Evolutionary conservation across 495 filamentous ascomycete species (phyloP).

Genomic region (Neurospora intermedia): DNA sequence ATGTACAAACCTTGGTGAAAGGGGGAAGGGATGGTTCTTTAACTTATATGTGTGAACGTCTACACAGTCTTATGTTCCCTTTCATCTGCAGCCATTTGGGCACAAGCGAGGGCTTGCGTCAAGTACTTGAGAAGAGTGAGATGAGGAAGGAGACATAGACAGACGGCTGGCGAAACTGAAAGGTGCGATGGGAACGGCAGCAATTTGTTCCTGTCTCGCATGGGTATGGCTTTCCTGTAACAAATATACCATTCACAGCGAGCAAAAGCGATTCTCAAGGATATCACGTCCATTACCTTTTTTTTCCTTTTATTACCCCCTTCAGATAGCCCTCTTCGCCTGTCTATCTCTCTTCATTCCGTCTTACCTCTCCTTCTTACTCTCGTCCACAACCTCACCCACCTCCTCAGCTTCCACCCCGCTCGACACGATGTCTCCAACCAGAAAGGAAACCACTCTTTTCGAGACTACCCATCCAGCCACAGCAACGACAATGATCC

Average conservation of each 20-base stretch:
- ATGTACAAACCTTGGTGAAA: background rate
- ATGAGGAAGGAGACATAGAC: background rate
- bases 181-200: background rate
- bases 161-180: background rate
- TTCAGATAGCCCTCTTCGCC: background rate
- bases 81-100: background rate
- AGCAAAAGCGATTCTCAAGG: background rate
- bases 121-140: background rate
- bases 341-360: background rate
- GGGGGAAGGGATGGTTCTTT: background rate
- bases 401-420: slow-evolving; percentile 5
- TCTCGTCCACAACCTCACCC: background rate
- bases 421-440: slow-evolving; percentile 6
- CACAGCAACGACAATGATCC: slow-evolving; percentile 45
- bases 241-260: background rate
- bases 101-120: background rate
- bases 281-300: background rate
- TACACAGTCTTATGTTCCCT: background rate
- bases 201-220: background rate
- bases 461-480: slow-evolving; percentile 21
- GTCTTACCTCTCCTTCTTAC: slow-evolving; percentile 24
- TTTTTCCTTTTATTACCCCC: background rate
- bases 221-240: background rate
- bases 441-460: slow-evolving; percentile 16
- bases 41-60: background rate